Conservation (phyloP, 257 asterid genomes). For the Handroanthus guayacan region DNA sequence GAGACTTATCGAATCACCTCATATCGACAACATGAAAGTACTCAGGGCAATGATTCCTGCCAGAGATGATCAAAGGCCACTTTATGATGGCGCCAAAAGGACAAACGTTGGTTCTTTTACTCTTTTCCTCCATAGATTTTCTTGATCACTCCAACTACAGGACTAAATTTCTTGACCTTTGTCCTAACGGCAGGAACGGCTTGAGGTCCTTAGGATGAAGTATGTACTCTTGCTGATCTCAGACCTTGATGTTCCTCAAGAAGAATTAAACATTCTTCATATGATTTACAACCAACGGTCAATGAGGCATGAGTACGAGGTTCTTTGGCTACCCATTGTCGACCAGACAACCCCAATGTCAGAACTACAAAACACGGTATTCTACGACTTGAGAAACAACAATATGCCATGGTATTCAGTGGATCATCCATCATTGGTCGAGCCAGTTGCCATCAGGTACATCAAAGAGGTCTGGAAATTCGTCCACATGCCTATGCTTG, state of each 20-base stretch:
- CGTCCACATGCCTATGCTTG: slow-evolving; percentile 74
- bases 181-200: slow-evolving; percentile 51
- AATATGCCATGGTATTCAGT: slow-evolving; percentile 88
- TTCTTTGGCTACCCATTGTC: slow-evolving; percentile 84
- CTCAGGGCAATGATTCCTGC: slow-evolving; percentile 48
- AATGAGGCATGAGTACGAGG: slow-evolving; percentile 67
- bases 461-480: slow-evolving; percentile 64
- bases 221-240: slow-evolving; percentile 76
- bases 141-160: no score
- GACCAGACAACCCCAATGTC: slow-evolving; percentile 45
- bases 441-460: slow-evolving; percentile 67
- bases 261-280: slow-evolving; percentile 77
- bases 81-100: slow-evolving; percentile 48
- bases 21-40: slow-evolving; percentile 65
- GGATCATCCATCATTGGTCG: slow-evolving; percentile 65
- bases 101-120: slow-evolving; percentile 37
- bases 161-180: no score
- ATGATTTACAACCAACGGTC: slow-evolving; percentile 62
- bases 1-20: slow-evolving; percentile 49
- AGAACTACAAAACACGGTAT: slow-evolving; percentile 38
- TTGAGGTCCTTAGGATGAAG: slow-evolving; percentile 68
- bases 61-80: slow-evolving; percentile 54
- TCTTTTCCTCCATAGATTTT: no score
- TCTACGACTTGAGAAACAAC: slow-evolving; percentile 51
- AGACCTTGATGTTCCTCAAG: slow-evolving; percentile 67